Evolutionary conservation across 148 eudicot species (phyloP).

Genomic region (Beta vulgaris): DNA sequence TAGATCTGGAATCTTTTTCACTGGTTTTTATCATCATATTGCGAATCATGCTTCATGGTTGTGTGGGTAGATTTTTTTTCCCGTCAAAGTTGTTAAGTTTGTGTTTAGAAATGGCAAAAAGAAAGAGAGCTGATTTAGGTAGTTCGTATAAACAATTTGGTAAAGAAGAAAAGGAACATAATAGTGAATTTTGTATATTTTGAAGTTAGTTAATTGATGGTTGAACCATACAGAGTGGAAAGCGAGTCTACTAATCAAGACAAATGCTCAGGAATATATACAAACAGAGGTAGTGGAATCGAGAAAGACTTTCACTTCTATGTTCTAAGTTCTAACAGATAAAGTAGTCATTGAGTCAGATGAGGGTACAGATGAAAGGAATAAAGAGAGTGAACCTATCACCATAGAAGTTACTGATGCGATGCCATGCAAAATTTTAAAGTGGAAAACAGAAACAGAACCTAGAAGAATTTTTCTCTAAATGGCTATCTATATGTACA

Average conservation of each 20-base stretch:
- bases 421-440: too few relatives aligned
- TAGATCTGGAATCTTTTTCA: neutral
- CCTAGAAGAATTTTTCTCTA: too few relatives aligned
- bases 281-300: too few relatives aligned
- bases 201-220: neutral
- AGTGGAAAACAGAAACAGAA: too few relatives aligned
- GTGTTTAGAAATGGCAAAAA: neutral
- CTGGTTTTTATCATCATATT: neutral
- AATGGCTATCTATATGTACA: neutral
- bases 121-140: neutral
- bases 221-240: neutral
- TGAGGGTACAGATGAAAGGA: neutral
- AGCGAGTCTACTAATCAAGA: neutral
- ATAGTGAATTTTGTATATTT: neutral
- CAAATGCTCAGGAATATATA: neutral
- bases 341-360: neutral
- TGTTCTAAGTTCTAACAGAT: too few relatives aligned
- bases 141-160: neutral
- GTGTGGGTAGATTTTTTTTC: too few relatives aligned
- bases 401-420: neutral
- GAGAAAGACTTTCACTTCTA: neutral
- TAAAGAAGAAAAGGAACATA: neutral
- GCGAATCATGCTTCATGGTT: neutral
- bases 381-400: neutral
- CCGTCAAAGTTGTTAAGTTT: too few relatives aligned